A percentile compares a stretch with the other conserved stretches of the same genome.
phyloP scores from a whole-genome alignment of 2,329 filamentous ascomycete species.

The Plectosphaerella plurivora region DNA sequence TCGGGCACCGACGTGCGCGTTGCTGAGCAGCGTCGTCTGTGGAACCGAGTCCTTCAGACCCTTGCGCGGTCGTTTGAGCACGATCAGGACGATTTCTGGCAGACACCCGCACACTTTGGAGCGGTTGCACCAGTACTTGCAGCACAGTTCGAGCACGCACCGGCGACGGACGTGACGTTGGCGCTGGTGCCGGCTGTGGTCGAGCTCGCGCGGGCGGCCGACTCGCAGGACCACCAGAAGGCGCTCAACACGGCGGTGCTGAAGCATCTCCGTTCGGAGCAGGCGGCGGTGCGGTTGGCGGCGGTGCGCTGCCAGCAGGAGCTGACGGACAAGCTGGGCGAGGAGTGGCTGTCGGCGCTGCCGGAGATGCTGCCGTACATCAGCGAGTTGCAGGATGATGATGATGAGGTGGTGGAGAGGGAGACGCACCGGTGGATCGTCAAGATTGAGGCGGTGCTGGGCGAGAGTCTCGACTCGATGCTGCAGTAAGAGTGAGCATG shows the following conservation, averaged over 20 bases:
- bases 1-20: slow-evolving; percentile 40
- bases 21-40: slow-evolving; percentile 53
- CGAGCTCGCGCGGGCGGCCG: slow-evolving; percentile 73
- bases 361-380: slow-evolving; percentile 97
- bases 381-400: slow-evolving; percentile 92
- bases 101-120: slow-evolving; percentile 80
- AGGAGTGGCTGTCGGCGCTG: slow-evolving; percentile 88
- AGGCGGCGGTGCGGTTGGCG: slow-evolving; percentile 68
- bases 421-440: slow-evolving; percentile 89
- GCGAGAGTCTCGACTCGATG: slow-evolving; percentile 90
- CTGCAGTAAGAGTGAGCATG: slow-evolving; percentile 58
- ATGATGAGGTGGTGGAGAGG: slow-evolving; percentile 86
- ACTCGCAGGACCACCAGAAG: slow-evolving; percentile 87
- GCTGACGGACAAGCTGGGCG: slow-evolving; percentile 75
- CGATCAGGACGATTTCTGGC: slow-evolving; percentile 95
- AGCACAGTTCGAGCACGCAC: slow-evolving; percentile 55
- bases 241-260: slow-evolving; percentile 77
- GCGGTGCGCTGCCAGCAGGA: slow-evolving; percentile 78
- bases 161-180: slow-evolving; percentile 33
- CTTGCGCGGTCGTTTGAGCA: slow-evolving; percentile 75
- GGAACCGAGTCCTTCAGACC: slow-evolving; percentile 65
- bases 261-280: slow-evolving; percentile 70
- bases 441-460: slow-evolving; percentile 82
- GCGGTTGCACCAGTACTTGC: slow-evolving; percentile 67
- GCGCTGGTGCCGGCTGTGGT: slow-evolving; percentile 71